Evolutionary conservation across 768 basidiomycete genomes (phyloP).

Genomic region (Lentinula boryana): DNA sequence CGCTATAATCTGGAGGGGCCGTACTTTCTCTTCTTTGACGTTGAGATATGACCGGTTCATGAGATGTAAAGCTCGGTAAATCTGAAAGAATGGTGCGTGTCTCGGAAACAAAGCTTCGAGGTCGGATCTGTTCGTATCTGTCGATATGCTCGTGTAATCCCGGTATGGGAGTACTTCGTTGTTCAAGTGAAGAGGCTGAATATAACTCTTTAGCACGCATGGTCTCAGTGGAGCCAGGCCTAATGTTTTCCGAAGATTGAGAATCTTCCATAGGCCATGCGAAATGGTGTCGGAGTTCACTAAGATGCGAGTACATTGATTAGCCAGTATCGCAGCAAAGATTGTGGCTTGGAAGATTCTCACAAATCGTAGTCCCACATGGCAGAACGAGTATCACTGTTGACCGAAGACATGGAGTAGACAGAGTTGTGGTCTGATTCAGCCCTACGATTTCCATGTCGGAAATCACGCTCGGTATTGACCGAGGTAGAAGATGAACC

Average conservation of each 20-base stretch:
- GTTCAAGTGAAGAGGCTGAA: background rate
- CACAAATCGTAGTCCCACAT: constrained; percentile 16
- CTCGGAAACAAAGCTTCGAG: background rate
- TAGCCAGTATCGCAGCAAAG: background rate
- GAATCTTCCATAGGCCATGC: constrained; percentile 4
- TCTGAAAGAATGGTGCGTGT: background rate
- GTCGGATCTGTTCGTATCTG: background rate
- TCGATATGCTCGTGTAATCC: background rate
- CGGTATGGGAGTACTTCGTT: background rate
- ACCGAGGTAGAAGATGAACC: background rate
- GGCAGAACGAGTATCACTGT: constrained; percentile 12
- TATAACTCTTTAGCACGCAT: background rate
- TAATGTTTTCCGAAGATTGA: background rate
- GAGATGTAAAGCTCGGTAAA: background rate
- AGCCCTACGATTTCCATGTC: background rate
- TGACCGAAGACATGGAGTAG: constrained; percentile 9
- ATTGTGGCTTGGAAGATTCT: background rate
- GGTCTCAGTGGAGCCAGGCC: too few species aligned
- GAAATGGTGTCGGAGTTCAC: constrained; percentile 8
- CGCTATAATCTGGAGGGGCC: constrained; percentile 17
- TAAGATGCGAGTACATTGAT: background rate
- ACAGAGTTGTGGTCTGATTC: background rate
- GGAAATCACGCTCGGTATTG: background rate
- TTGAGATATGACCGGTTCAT: background rate
- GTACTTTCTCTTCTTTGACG: background rate